Percentiles rank a stretch among this genome's conserved stretches.
These are phyloP conservation scores for Catunica adiposa DNA, from an alignment of 2,329 filamentous ascomycete genomes.

Conservation along the genomic window DNA sequence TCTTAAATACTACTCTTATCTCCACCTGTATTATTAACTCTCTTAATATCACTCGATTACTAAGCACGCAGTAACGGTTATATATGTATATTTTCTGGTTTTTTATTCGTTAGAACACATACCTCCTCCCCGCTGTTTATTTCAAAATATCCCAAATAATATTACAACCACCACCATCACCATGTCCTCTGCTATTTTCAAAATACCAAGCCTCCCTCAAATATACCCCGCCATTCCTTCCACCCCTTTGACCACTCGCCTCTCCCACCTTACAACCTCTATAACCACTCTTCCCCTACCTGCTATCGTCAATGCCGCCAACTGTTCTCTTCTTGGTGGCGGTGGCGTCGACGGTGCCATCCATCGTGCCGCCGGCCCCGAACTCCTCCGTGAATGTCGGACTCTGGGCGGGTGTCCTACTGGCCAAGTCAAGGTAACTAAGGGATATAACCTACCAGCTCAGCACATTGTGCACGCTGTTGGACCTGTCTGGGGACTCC, in stretches of 20 bases:
- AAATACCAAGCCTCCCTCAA: background rate
- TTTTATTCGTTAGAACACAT: no score
- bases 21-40: no score
- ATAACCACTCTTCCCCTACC: slow-evolving; percentile 67
- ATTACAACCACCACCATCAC: background rate
- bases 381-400: slow-evolving; percentile 29
- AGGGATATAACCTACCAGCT: slow-evolving; percentile 58
- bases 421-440: slow-evolving; percentile 69
- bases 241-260: slow-evolving; percentile 38
- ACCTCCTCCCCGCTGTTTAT: no score
- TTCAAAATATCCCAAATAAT: background rate
- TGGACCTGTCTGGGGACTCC: slow-evolving; percentile 44
- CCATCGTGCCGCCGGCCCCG: slow-evolving; percentile 60
- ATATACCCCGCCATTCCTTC: background rate
- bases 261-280: slow-evolving; percentile 57
- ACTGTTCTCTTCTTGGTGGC: slow-evolving; percentile 59
- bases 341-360: slow-evolving; percentile 87
- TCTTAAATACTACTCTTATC: no score
- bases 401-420: slow-evolving; percentile 49
- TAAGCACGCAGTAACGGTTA: no score
- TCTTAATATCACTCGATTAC: no score
- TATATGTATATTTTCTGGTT: no score
- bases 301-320: slow-evolving; percentile 88
- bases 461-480: slow-evolving; percentile 78
- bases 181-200: background rate